Evolutionary conservation across 129 eudicot species (phyloP), one percentile per base, ranked within the genome.

Genomic region (Flaveria trinervia): DNA sequence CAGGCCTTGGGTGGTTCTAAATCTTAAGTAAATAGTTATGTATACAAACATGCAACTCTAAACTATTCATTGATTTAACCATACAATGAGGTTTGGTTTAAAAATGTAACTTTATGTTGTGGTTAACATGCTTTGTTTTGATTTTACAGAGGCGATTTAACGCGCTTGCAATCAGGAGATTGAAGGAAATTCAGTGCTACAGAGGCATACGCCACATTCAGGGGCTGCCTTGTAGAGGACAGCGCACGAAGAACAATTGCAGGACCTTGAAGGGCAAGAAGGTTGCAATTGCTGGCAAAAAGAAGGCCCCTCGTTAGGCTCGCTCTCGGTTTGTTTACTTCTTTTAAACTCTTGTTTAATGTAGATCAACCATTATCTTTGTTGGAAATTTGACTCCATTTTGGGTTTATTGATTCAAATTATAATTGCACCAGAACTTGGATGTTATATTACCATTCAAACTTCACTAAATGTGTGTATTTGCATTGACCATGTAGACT

Each of bases 171-270:
- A 95, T 95, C 73, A 86, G 86, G 79, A 95, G 97, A 85, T 72
- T 95, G 83, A 93, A 90, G 86, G 98, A 93, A 80, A 80, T 80
- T 55, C 96, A 89, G 67, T 91, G 97, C 88, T 95, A 95, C 83
- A 64, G 99, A 87, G 99, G 99, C 30, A 67, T 85, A 41, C 85
- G 99, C 57, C 99, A 95, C 75, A 91, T 95, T 79, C 89, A 86
- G 74, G 97, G 99, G 41, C 81, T 95, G 81, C 99, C 99, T 36
- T 95, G 99, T 72, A 78, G 99, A 65, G 99, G 99, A 36, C 99
- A 95, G 71, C 85, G 97, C 60, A 95, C 99, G 1, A 91, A 89
- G 90, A 95, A 95, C 86, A 95, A 95, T 71, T 86, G 95, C 86
- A 73, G 84, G 82, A 90, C 92, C 55, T 80, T 93, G 84, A 93